Conservation (phyloP, 164 flowering plant genomes). For the Macadamia integrifolia region DNA sequence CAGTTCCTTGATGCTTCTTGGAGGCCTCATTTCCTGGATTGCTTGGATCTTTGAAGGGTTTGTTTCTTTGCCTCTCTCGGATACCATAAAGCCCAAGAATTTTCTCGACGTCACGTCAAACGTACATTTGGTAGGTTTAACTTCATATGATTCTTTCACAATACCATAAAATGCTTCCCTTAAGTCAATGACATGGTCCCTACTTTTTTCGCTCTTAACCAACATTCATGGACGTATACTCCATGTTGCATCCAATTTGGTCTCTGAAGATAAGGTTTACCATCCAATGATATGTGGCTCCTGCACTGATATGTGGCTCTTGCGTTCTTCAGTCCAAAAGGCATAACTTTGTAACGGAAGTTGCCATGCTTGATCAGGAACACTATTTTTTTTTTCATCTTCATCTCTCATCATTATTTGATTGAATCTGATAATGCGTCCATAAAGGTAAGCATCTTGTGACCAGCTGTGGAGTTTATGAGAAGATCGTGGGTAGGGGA, state of each 20-base stretch:
- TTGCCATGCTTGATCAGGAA: neutral
- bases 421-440: constrained; percentile 4
- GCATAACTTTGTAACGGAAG: constrained; percentile 8
- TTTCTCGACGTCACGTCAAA: constrained; percentile 6
- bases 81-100: neutral
- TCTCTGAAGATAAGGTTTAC: constrained; percentile 1
- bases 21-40: too few species aligned
- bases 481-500: constrained; percentile 4
- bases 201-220: neutral
- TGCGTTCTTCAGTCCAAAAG: constrained; percentile 6
- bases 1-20: too few species aligned
- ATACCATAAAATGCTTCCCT: neutral
- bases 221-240: constrained; percentile 5
- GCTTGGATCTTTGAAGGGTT: neutral
- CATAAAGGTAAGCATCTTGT: neutral
- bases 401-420: neutral
- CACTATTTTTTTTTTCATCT: neutral
- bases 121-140: neutral
- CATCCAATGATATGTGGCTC: neutral
- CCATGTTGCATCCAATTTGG: neutral
- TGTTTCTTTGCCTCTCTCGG: neutral
- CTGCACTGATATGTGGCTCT: constrained; percentile 3
- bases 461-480: neutral
- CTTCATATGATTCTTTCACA: neutral
- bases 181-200: neutral